phyloP scores from a whole-genome alignment of 352 stramenopile genomes.

The Globisporangium echinulatum region DNA sequence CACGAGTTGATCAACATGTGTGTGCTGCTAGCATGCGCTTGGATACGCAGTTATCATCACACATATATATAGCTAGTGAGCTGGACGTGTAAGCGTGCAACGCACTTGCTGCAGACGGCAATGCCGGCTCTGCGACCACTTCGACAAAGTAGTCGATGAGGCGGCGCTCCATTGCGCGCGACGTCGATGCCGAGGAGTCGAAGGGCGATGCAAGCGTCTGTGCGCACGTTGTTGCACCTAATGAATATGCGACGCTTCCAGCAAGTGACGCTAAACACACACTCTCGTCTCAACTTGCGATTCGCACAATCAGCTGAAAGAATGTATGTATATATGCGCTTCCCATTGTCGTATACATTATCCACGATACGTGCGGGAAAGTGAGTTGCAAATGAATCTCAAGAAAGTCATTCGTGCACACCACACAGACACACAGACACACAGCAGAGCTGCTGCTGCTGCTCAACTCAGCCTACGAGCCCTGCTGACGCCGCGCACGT shows the following conservation, averaged over 20 bases:
- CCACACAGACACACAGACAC: neutral
- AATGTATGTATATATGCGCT: neutral
- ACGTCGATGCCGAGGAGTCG: neutral
- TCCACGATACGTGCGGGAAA: neutral
- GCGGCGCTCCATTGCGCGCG: constrained; percentile 16
- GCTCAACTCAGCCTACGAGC: no score
- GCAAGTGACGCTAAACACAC: neutral
- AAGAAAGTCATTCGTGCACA: neutral
- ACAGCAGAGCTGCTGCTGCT: neutral
- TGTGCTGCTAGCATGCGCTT: no score
- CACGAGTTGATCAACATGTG: no score
- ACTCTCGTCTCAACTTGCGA: neutral
- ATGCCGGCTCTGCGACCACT: constrained; percentile 34
- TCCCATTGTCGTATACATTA: neutral
- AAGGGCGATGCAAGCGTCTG: neutral
- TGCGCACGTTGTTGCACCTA: no score
- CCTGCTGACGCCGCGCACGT: no score
- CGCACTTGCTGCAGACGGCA: neutral
- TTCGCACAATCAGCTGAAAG: neutral
- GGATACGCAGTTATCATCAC: neutral
- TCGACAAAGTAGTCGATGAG: constrained; percentile 79
- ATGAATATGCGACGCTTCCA: neutral
- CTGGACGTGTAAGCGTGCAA: no score
- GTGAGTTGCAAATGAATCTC: neutral
- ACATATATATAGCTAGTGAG: neutral